These are phyloP conservation scores for Silene uniflora DNA, from an alignment of 148 eudicot species.

Conservation along the genomic window DNA sequence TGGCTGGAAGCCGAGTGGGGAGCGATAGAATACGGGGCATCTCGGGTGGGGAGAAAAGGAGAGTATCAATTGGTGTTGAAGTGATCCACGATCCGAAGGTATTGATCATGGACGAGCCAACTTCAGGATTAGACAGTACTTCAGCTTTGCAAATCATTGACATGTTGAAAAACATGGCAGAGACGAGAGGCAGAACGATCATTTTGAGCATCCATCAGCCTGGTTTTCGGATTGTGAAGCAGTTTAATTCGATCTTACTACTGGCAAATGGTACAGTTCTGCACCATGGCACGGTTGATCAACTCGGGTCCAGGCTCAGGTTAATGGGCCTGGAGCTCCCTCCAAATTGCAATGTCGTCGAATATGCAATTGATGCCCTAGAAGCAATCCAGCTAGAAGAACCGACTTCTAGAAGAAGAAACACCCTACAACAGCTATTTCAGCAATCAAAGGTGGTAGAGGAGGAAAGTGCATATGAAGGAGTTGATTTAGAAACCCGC, in stretches of 20 bases:
- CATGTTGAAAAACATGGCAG: slow-evolving; percentile 87
- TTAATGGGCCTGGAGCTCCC: slow-evolving; percentile 66
- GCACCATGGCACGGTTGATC: slow-evolving; percentile 74
- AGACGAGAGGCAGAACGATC: slow-evolving; percentile 62
- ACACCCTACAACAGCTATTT: slow-evolving; percentile 80
- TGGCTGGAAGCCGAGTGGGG: slow-evolving; percentile 62
- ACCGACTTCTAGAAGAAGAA: slow-evolving; percentile 15
- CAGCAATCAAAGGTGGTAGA: slow-evolving; percentile 83
- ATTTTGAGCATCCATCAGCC: slow-evolving; percentile 93
- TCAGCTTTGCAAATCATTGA: slow-evolving; percentile 88
- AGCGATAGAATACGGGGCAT: slow-evolving; percentile 69
- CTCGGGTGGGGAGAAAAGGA: slow-evolving; percentile 88
- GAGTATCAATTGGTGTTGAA: slow-evolving; percentile 93
- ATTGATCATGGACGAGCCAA: slow-evolving; percentile 88
- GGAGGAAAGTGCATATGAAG: slow-evolving; percentile 39
- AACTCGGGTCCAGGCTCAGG: slow-evolving; percentile 41
- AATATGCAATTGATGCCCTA: slow-evolving; percentile 85
- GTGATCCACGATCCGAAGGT: slow-evolving; percentile 86
- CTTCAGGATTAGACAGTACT: slow-evolving; percentile 90
- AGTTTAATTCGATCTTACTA: slow-evolving; percentile 66
- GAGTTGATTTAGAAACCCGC: slow-evolving; percentile 21
- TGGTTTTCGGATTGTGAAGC: slow-evolving; percentile 81
- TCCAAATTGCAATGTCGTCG: slow-evolving; percentile 63
- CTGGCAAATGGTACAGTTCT: slow-evolving; percentile 74
- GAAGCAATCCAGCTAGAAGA: slow-evolving; percentile 45